A percentile compares a stretch with the other conserved stretches of the same genome.
phyloP scores from a whole-genome alignment of 805 yeast species.

The Yarrowia deformans region DNA sequence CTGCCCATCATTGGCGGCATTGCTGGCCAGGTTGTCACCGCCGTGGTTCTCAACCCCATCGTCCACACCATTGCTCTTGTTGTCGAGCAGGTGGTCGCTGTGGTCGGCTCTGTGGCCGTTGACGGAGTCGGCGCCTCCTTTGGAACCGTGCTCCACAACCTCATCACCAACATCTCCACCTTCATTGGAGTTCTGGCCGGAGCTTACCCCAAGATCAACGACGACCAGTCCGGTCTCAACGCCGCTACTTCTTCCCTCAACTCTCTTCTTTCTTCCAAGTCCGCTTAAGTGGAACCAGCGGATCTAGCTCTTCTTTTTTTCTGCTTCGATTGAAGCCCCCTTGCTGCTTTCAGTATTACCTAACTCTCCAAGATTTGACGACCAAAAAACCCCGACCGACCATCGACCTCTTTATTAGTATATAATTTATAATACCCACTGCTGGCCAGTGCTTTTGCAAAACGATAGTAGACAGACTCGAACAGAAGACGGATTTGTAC shows the following conservation, averaged over 20 bases:
- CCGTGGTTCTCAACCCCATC: conserved; percentile 30
- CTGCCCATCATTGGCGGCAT: conserved; percentile 23
- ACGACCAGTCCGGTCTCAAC: conserved; percentile 19
- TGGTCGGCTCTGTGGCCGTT: conserved; percentile 3
- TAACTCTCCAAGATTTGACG: not conserved
- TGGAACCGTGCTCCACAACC: conserved; percentile 31
- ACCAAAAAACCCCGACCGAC: conserved; percentile 27
- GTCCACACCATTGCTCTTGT: conserved; percentile 22
- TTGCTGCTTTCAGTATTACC: not conserved
- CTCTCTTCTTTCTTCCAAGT: conserved; percentile 10
- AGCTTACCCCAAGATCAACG: conserved; percentile 35
- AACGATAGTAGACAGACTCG: too few species aligned
- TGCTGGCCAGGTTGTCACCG: conserved; percentile 32
- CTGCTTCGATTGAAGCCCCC: conserved; percentile 11
- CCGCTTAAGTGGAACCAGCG: not conserved
- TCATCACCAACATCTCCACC: conserved; percentile 30
- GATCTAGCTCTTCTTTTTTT: not conserved
- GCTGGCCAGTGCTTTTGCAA: conserved; percentile 19
- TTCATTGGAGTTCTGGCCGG: conserved; percentile 20
- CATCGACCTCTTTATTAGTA: conserved; percentile 19
- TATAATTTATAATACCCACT: conserved; percentile 25
- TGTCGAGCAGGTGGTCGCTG: conserved; percentile 30
- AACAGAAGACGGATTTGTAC: too few species aligned
- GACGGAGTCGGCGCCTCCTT: conserved; percentile 17
- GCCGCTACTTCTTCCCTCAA: conserved; percentile 7